Evolutionary conservation across 225 moss, liverwort and hornwort genomes (phyloP).

Genomic region (Polytrichum commune): DNA sequence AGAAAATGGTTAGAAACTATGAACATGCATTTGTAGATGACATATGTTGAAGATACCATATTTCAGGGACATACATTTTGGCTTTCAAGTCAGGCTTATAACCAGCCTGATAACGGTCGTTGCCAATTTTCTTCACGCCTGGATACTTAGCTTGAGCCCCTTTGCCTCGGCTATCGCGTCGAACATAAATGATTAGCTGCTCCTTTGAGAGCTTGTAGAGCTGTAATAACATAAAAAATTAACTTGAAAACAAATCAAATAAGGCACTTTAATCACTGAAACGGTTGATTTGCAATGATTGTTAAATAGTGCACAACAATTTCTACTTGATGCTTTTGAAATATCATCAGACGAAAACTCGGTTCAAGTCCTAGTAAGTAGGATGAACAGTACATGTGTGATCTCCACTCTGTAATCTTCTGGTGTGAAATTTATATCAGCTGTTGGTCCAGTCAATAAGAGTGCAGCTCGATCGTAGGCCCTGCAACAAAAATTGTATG

Average conservation of each 20-base stretch:
- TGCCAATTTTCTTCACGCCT: slow-evolving; percentile 21
- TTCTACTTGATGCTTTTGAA: too few species aligned
- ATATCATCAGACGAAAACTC: background rate
- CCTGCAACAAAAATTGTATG: background rate
- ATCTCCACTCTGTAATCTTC: slow-evolving; percentile 29
- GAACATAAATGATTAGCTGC: slow-evolving; percentile 26
- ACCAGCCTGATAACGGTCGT: slow-evolving; percentile 5
- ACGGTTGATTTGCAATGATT: too few species aligned
- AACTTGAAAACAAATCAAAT: too few species aligned
- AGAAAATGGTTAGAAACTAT: background rate
- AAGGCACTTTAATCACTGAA: too few species aligned
- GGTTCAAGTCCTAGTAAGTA: too few species aligned
- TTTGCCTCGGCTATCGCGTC: slow-evolving; percentile 27
- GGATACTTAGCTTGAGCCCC: slow-evolving; percentile 29
- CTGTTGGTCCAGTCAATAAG: slow-evolving; percentile 20
- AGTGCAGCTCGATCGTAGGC: slow-evolving; percentile 41
- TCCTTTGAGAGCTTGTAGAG: slow-evolving; percentile 17
- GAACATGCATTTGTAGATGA: background rate
- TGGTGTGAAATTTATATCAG: slow-evolving; percentile 33
- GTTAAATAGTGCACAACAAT: too few species aligned
- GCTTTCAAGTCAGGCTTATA: slow-evolving; percentile 19
- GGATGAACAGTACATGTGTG: slow-evolving; percentile 12
- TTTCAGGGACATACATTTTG: slow-evolving; percentile 11
- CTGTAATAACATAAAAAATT: slow-evolving; percentile 8
- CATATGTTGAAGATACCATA: background rate